Base-by-base conservation (phyloP, 2,329 filamentous ascomycete genomes). In the Penicillium glabrum region DNA sequence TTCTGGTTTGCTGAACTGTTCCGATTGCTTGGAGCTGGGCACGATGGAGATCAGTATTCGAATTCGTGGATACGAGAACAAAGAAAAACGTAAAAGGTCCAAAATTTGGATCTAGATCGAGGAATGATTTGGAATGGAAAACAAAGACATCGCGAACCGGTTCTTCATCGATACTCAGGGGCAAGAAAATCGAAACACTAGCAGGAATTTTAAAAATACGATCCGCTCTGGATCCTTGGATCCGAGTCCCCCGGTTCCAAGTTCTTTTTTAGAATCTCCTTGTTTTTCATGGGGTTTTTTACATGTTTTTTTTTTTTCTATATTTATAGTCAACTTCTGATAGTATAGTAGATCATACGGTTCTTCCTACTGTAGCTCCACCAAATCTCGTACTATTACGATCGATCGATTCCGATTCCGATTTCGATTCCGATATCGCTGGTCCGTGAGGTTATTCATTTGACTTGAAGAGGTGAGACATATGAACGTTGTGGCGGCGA, bases 331-430 rank as follows among this genome's bases (percentile, higher is more conserved):
- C 39, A 41, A 21, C 3, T 11, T 21, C n/a, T 11, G n/a, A 21
- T 39, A 11, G n/a, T 21, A 37, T n/a, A 41, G 19, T 41, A 41
- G 37, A 41, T 41, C 37, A 41, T 41, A 41, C 37, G 24, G n/a
- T 31, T 31, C 19, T 47, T 46, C 29, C 37, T 24, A 19, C 19
- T 19, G 19, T 19, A 46, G 54, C 51, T 61, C 61, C 46, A 56
- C 54, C 48, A 35, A 39, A 39, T 39, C 35, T 39, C 16, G n/a
- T 47, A 35, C 31, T 50, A 23, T 29, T 29, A 4, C 48, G 60
- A 65, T 65, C 63, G 61, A 65, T 65, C 61, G 63, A 62, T 60
- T 52, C 24, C 43, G 54, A 54, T 53, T 41, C 21, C 55, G 54
- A 57, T 59, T 46, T 26, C 52, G 58, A 54, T 60, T 41, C 16